Percentiles rank a stretch among this genome's conserved stretches.
Conservation (phyloP, 768 basidiomycete genomes). For the Pleurotus cornucopiae region DNA sequence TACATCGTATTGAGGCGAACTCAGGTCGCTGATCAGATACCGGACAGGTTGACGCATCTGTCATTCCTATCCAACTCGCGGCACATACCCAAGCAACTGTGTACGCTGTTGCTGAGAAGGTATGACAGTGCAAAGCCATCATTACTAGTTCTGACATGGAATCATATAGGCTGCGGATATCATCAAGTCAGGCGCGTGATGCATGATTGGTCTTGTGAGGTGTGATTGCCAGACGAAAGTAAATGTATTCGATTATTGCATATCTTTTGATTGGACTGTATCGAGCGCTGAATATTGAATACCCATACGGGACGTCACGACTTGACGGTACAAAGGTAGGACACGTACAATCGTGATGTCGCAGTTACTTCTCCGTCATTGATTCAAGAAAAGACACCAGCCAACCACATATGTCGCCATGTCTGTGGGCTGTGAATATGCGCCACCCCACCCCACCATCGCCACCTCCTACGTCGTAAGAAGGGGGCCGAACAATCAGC, state of each 20-base stretch:
- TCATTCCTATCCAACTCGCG: conserved; percentile 12
- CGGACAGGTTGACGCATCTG: conserved; percentile 11
- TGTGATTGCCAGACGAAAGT: neutral
- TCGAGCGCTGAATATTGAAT: neutral
- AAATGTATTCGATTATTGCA: neutral
- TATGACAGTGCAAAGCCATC: neutral
- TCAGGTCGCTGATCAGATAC: neutral
- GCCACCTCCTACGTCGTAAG: too few relatives aligned
- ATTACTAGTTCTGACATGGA: neutral
- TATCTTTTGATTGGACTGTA: neutral
- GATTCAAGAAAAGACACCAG: too few relatives aligned
- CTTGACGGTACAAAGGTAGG: neutral
- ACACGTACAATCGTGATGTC: too few relatives aligned
- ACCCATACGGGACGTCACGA: neutral
- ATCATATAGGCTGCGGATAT: neutral
- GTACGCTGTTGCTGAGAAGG: conserved; percentile 13
- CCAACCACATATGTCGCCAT: too few relatives aligned
- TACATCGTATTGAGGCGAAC: neutral
- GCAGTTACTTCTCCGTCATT: too few relatives aligned
- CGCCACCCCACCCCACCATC: too few relatives aligned
- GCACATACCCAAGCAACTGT: conserved; percentile 12
- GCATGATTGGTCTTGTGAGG: too few relatives aligned
- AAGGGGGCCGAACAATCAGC: too few relatives aligned
- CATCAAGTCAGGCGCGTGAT: neutral
- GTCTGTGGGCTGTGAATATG: too few relatives aligned